These are phyloP conservation scores for Paramyrothecium roridum DNA, from an alignment of 2,329 filamentous ascomycete genomes.

Conservation along the genomic window DNA sequence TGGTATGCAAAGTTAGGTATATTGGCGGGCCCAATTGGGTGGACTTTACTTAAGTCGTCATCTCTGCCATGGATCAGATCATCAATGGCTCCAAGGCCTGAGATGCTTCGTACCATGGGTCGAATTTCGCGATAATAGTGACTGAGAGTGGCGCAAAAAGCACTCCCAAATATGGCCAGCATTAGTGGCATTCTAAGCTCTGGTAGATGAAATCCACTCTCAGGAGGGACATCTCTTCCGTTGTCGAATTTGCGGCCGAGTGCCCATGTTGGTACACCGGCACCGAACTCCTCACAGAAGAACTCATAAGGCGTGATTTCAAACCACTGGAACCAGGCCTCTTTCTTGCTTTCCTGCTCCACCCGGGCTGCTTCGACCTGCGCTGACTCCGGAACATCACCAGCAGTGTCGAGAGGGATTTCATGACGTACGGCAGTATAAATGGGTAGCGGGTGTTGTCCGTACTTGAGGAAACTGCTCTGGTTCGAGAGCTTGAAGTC, in stretches of 20 bases:
- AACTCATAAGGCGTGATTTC: slow-evolving; percentile 94
- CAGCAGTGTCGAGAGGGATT: slow-evolving; percentile 62
- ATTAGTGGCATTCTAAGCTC: slow-evolving; percentile 81
- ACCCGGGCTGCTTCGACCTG: slow-evolving; percentile 39
- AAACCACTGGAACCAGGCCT: slow-evolving; percentile 98
- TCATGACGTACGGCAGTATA: slow-evolving; percentile 96
- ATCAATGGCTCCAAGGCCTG: slow-evolving; percentile 75
- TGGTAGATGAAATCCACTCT: slow-evolving; percentile 68
- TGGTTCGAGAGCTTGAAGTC: slow-evolving; percentile 95
- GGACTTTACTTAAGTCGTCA: slow-evolving; percentile 83
- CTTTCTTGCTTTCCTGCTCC: slow-evolving; percentile 53
- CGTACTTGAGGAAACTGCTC: slow-evolving; percentile 68
- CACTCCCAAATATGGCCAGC: slow-evolving; percentile 93
- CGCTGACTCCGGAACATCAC: slow-evolving; percentile 8
- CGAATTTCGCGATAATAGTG: slow-evolving; percentile 95
- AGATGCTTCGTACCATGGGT: slow-evolving; percentile 72
- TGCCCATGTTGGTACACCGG: slow-evolving; percentile 94
- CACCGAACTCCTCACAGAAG: slow-evolving; percentile 87
- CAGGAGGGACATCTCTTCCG: slow-evolving; percentile 52
- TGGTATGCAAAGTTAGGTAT: slow-evolving; percentile 88
- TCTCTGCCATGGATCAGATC: slow-evolving; percentile 78
- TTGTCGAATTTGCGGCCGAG: slow-evolving; percentile 78
- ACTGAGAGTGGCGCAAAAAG: slow-evolving; percentile 91
- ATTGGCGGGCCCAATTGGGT: slow-evolving; percentile 87
- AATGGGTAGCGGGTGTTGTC: slow-evolving; percentile 83